Evolutionary conservation across 1,284 basidiomycete species (phyloP).

Genomic region (Pseudomicrostroma phylloplanum): DNA sequence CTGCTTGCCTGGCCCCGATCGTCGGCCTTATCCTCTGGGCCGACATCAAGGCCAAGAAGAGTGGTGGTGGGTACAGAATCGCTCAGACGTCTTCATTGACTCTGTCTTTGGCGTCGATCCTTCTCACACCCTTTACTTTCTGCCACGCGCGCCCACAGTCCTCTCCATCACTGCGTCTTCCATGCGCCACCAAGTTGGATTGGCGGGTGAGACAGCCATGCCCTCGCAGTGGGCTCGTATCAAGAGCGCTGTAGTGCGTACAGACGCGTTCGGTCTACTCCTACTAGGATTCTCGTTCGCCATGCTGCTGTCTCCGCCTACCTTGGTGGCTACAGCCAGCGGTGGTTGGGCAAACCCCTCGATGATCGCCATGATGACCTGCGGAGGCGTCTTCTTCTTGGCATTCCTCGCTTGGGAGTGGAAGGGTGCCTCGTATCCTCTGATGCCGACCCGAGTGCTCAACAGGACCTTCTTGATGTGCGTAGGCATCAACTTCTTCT

Average conservation of each 20-base stretch:
- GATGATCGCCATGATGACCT: slow-evolving; percentile 53
- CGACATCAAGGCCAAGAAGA: slow-evolving; percentile 2
- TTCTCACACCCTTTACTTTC: neutral
- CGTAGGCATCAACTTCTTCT: slow-evolving; percentile 51
- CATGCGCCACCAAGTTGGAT: neutral
- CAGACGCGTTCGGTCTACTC: slow-evolving; percentile 44
- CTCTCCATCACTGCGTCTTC: slow-evolving; percentile 1
- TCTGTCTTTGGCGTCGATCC: slow-evolving; percentile 43
- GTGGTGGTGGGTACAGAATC: neutral
- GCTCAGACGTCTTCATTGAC: neutral
- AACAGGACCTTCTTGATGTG: slow-evolving; percentile 48
- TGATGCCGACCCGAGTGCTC: slow-evolving; percentile 52
- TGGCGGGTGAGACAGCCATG: neutral
- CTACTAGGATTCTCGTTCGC: slow-evolving; percentile 51
- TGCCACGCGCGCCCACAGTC: neutral
- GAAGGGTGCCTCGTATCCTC: slow-evolving; percentile 49
- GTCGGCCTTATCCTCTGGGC: slow-evolving; percentile 13
- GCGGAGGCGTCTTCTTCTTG: slow-evolving; percentile 51
- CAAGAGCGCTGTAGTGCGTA: neutral
- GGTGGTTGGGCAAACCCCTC: slow-evolving; percentile 50
- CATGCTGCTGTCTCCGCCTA: slow-evolving; percentile 52
- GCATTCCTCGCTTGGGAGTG: slow-evolving; percentile 51
- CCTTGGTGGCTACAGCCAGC: slow-evolving; percentile 42
- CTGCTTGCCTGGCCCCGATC: slow-evolving; percentile 24
- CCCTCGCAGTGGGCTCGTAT: neutral